Evolutionary conservation across 2,329 filamentous ascomycete species (phyloP), one percentile per base, ranked within the genome.

Genomic region (Arthrinium phaeospermum): DNA sequence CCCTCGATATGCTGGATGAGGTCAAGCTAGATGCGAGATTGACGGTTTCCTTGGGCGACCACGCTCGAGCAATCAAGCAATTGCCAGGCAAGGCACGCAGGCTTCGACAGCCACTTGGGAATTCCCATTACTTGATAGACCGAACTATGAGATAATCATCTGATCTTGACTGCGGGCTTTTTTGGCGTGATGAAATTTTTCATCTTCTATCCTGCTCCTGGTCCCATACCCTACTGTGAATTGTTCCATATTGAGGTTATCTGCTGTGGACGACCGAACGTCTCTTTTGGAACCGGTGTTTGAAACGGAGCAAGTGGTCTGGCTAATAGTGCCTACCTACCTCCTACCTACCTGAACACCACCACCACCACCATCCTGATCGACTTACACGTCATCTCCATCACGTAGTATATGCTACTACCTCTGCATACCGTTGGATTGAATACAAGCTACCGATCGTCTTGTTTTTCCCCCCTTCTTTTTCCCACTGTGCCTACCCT

Each of bases 21-120:
- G 57, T 64, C 30, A 41, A 24, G 57, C 19, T 22, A n/a, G 16
- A 14, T n/a, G 47, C 12, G 30, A n/a, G 34, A 16, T 37, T 37
- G 51, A 27, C 13, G 14, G 14, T 7, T 57, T 24, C 13, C 8
- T 64, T 8, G 22, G 34, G 19, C 2, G 5, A 34, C 34, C 37
- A 22, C 57, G 6, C n/a, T 37, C 34, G 1, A 37, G 57, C 57
- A 41, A 64, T 64, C 19, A 64, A 64, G 57, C 57, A 64, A 64
- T 41, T 41, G n/a, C 57, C 30, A 64, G 30, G 34, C 57, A 37
- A 64, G 19, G 34, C 10, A 64, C 30, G 30, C 34, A 41, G 41
- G 57, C 57, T 64, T 64, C 22, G 57, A 64, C 30, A 41, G 57
- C 57, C 57, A 37, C 57, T 64, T 64, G 57, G 57, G 57, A 64